phyloP scores from a whole-genome alignment of 2,329 filamentous ascomycete genomes.

The Tolypocladium album region DNA sequence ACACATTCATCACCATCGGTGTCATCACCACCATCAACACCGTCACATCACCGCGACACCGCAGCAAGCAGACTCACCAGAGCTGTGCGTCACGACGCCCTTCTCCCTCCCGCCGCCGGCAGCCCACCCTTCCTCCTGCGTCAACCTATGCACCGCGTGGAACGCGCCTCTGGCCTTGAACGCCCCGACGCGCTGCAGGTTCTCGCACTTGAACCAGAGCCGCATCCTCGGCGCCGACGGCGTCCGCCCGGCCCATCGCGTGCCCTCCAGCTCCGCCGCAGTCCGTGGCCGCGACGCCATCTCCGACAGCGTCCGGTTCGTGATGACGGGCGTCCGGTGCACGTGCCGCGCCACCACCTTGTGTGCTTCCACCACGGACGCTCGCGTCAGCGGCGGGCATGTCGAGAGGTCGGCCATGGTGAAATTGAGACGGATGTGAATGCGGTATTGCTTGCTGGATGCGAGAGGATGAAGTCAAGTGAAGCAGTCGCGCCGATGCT shows the following conservation, averaged over 20 bases:
- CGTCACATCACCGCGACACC: not conserved
- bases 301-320: constrained; percentile 60
- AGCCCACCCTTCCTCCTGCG: constrained; percentile 49
- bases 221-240: constrained; percentile 55
- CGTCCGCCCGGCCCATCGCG: constrained; percentile 42
- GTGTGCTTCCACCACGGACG: constrained; percentile 63
- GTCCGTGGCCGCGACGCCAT: constrained; percentile 65
- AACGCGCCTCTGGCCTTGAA: constrained; percentile 92
- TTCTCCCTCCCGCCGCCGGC: constrained; percentile 46
- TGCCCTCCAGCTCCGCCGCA: constrained; percentile 39
- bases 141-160: constrained; percentile 65
- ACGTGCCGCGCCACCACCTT: constrained; percentile 62
- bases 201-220: constrained; percentile 94
- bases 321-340: constrained; percentile 75
- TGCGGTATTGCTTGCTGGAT: not conserved
- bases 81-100: constrained; percentile 85
- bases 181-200: constrained; percentile 78
- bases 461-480: not conserved
- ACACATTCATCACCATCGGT: no score
- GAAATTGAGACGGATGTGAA: not conserved
- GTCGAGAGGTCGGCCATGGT: constrained; percentile 4
- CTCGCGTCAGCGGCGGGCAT: constrained; percentile 59
- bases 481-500: not conserved
- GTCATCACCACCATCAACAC: not conserved
- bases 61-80: constrained; percentile 41